Evolutionary conservation across 805 yeast species (phyloP), one percentile per base, ranked within the genome.

Genomic region (Candida parachauliodes): DNA sequence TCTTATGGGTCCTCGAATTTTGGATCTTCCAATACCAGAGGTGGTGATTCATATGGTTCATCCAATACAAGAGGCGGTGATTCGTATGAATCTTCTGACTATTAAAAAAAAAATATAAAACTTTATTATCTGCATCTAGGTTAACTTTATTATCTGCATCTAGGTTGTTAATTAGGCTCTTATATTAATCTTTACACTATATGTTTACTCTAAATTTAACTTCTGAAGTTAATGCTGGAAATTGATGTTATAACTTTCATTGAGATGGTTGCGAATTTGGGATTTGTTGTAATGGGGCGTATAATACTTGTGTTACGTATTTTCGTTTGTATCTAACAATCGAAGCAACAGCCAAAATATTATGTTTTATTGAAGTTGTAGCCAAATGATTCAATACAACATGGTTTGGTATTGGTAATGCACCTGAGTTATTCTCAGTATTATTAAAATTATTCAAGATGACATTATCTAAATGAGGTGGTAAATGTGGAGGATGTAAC

Each of bases 381-480:
- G 96, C 96, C 60, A 89, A 68, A 60, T 89, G 98, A 56, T 89
- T 89, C 50, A 89, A 68, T 17, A 89, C 95, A 40, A 89, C 98
- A 57, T 89, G 97, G 55, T 89, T 88, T 10, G 98, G 98, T 40
- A 88, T 88, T 8, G 95, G 93, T 48, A 88, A 65, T 1, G 95
- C 95, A 39, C 95, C 95, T 26, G 86, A 76, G 49, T 83, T 85
- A 57, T 88, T 91, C 52, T 84, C 88, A 49, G 82, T 87, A 49
- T 50, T 53, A 47, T 64, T 66, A 52, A 62, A 83, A 48, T 81
- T 79, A 65, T 91, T 91, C 53, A 91, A 72, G 39, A 93, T 88
- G 39, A 93, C 98, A 52, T 84, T 83, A 57, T 93, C 98, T 43
- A 93, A 70, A 59, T 91, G 98, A 8, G 98, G 98, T 7, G 98